Evolutionary conservation across 345 rosid genomes (phyloP), one percentile per base, ranked within the genome.

Genomic region (Hibiscus tridactylites): DNA sequence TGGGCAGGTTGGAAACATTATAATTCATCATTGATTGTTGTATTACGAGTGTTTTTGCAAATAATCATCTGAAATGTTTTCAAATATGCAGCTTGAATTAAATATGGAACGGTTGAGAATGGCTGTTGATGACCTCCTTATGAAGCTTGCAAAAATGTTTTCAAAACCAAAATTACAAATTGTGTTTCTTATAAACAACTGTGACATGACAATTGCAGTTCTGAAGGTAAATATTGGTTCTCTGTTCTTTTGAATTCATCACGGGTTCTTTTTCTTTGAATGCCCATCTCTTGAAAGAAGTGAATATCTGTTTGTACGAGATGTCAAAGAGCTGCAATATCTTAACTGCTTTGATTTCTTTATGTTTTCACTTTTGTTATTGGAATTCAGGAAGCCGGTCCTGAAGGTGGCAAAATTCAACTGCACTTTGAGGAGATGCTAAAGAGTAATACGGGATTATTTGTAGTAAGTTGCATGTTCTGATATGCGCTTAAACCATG

Each of bases 371-470:
- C 39, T 10, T 61, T 29, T 78, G 19, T 62, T 28, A 71, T 76
- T 28, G 37, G 21, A 16, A 49, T 71, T 59, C 80, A 95, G 98
- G 97, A 92, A 88, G 98, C 99, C 74, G 89, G 96, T 64, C 88
- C 95, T 15, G 97, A 92, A 73, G 98, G 96, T 71, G 98, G 99
- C 69, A 95, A 92, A 84, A 87, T 92, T 74, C 97, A 90, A 80
- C 61, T 82, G 78, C 97, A 95, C 78, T 95, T 92, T 66, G 97
- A 90, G 88, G 97, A 95, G 65, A 69, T 92, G 78, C 80, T 90
- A 78, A 95, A 92, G 85, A 90, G 86, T 85, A 95, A 90, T 80
- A 92, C 99, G 1, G 76, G 90, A 17, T 75, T 88, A 74, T 95
- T 92, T 72, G 99, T 95, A 84, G 99, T 92, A 86, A 83, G 82